Percentiles rank a stretch among this genome's conserved stretches.
Evolutionary conservation across 2,329 filamentous ascomycete genomes (phyloP).

Genomic region (Xylariomycetidae sp.): DNA sequence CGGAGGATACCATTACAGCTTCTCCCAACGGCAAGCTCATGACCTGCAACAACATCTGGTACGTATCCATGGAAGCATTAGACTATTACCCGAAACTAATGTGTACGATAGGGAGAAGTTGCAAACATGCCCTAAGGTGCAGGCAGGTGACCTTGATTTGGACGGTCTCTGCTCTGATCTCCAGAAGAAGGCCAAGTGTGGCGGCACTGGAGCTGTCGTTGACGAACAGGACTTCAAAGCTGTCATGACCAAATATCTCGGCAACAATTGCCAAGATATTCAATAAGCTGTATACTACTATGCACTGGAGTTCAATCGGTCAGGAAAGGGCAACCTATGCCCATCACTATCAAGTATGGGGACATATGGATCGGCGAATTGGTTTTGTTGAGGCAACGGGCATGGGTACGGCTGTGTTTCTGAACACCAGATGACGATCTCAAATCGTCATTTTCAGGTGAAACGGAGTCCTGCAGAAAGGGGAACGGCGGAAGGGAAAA

Average conservation of each 20-base stretch:
- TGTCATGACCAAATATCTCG: conserved; percentile 63
- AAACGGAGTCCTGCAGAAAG: too few species aligned
- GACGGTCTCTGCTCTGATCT: conserved; percentile 90
- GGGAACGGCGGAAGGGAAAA: too few species aligned
- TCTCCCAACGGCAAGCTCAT: conserved; percentile 60
- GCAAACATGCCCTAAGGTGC: conserved; percentile 80
- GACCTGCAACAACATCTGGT: conserved; percentile 93
- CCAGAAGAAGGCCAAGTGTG: conserved; percentile 93
- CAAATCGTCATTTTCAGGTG: too few species aligned
- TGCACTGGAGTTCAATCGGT: too few species aligned
- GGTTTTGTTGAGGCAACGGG: too few species aligned
- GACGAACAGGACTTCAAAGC: conserved; percentile 83
- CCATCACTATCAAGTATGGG: too few species aligned
- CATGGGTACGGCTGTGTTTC: too few species aligned
- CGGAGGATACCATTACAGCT: conserved; percentile 61
- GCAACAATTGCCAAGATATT: too few species aligned
- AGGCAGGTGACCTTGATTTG: conserved; percentile 87
- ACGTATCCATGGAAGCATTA: conserved; percentile 34
- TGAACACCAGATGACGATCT: too few species aligned
- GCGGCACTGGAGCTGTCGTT: conserved; percentile 83
- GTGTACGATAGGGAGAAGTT: conserved; percentile 70
- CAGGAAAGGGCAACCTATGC: too few species aligned
- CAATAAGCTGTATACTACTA: too few species aligned
- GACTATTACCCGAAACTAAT: conserved; percentile 32
- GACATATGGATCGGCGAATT: too few species aligned